Conservation (phyloP, 2,329 filamentous ascomycete species). For the Fusarium sarcochroum region DNA sequence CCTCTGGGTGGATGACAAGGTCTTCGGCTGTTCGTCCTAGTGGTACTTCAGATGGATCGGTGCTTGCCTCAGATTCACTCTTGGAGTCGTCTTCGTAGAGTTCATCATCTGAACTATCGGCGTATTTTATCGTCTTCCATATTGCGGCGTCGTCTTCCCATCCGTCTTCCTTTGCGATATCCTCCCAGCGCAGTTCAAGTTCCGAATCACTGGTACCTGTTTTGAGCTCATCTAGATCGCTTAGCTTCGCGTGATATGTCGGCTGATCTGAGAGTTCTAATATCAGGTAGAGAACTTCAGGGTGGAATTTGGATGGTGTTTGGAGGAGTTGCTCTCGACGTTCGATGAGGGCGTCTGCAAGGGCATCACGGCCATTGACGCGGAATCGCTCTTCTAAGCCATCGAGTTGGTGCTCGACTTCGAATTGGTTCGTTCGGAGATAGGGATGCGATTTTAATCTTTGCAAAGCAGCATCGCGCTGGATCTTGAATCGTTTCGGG, state of each 20-base stretch:
- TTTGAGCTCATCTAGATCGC: conserved; percentile 70
- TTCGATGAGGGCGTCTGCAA: conserved; percentile 78
- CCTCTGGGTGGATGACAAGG: conserved; percentile 55
- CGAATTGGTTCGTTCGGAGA: conserved; percentile 81
- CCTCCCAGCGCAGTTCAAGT: conserved; percentile 77
- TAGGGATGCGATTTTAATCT: conserved; percentile 69
- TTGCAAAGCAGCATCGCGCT: conserved; percentile 65
- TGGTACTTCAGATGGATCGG: conserved; percentile 50
- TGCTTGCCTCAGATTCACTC: conserved; percentile 53
- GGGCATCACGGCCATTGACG: conserved; percentile 81
- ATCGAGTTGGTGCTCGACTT: conserved; percentile 73
- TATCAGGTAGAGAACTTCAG: conserved; percentile 84
- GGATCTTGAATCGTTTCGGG: conserved; percentile 57
- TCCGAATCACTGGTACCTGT: conserved; percentile 59
- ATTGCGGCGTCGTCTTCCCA: conserved; percentile 76
- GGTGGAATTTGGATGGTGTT: conserved; percentile 74
- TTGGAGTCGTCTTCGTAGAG: conserved; percentile 54
- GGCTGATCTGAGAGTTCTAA: conserved; percentile 87
- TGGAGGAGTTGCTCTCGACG: conserved; percentile 71
- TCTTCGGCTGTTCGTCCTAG: conserved; percentile 48
- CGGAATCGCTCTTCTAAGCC: conserved; percentile 90
- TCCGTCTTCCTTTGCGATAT: conserved; percentile 82
- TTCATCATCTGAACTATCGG: conserved; percentile 73
- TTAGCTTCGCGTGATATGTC: conserved; percentile 75
- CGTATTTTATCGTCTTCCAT: conserved; percentile 80